Conservation (phyloP, 2,329 filamentous ascomycete species). For the Dothideomycetes sp. region DNA sequence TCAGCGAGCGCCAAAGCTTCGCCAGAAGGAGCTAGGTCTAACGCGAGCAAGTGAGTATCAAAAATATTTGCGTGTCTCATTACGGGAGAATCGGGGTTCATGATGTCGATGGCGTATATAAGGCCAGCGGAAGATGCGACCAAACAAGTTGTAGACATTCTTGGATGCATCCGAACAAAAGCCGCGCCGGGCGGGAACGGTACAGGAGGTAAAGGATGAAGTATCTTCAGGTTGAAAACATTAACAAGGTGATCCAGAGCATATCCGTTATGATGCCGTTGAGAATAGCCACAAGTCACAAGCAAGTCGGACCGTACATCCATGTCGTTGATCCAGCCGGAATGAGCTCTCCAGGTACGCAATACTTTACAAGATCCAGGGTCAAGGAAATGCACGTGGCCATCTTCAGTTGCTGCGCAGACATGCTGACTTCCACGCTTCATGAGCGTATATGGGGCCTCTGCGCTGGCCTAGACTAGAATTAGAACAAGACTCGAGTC, state of each 20-base stretch:
- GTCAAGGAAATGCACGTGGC: constrained; percentile 78
- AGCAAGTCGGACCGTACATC: constrained; percentile 92
- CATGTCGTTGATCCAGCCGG: constrained; percentile 87
- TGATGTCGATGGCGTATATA: constrained; percentile 89
- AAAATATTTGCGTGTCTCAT: constrained; percentile 73
- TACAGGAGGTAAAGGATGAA: constrained; percentile 78
- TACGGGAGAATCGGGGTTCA: constrained; percentile 82
- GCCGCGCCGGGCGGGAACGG: constrained; percentile 87
- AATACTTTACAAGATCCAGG: constrained; percentile 64
- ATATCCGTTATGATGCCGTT: constrained; percentile 65
- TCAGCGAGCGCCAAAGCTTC: constrained; percentile 77
- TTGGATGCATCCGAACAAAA: constrained; percentile 91
- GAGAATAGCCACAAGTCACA: constrained; percentile 87
- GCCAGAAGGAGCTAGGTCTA: constrained; percentile 80
- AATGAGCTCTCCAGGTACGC: constrained; percentile 85
- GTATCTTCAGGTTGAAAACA: constrained; percentile 87
- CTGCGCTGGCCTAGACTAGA: constrained; percentile 49
- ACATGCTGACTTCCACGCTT: constrained; percentile 76
- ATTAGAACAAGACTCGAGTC: not conserved
- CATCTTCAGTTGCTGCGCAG: constrained; percentile 76
- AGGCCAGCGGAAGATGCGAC: constrained; percentile 86
- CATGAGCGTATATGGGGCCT: constrained; percentile 81
- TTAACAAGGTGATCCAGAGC: constrained; percentile 90
- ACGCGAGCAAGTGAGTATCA: constrained; percentile 58
- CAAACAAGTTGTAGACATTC: constrained; percentile 88